Evolutionary conservation across 2,329 filamentous ascomycete species (phyloP), one percentile per base, ranked within the genome.

Genomic region (Arachnopeziza araneosa): DNA sequence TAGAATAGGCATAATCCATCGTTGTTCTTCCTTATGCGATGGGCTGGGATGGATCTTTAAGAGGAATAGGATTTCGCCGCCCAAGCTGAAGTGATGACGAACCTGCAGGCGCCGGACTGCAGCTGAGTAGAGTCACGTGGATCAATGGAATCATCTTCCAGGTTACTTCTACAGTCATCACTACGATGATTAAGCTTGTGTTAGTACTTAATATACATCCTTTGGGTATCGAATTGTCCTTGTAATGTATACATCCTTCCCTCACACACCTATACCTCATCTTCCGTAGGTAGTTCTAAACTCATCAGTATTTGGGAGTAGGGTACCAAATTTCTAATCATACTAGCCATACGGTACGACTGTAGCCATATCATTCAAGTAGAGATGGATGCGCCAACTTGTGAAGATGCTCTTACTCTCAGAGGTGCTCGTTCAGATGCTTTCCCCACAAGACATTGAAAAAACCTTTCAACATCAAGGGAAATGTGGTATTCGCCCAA

Each of bases 1-100:
- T 53, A 22, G 50, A 61, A 54, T 62, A 61, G 59, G 59, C 61
- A 64, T 64, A 62, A 58, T 59, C 59, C 26, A 26, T 59, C 52
- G 22, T 55, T 48, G 54, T 52, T 57, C 32, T 60, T 48, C 52
- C 50, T 61, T 62, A 63, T 64, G 63, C 60, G 62, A 62, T 49
- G 54, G 49, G 55, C 54, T 55, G 52, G 54, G 53, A 56, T 50
- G 59, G 55, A 52, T 26, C 30, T 24, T 57, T 17, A 30, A 19
- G 24, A 54, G 36, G 36, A 12, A 7, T 14, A 44, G 36, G 36
- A 44, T 44, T 44, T 44, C 36, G 36, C 36, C 36, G 36, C 36
- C 17, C 36, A 44, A 19, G 26, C 26, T 44, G 36, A 44, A 14
- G 36, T 44, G 36, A 44, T 44, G 36, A 44, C 36, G 36, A 44